A percentile compares a stretch with the other conserved stretches of the same genome.
phyloP scores from a whole-genome alignment of 1,139 yeast genomes.

The Suhomyces anneliseae region DNA sequence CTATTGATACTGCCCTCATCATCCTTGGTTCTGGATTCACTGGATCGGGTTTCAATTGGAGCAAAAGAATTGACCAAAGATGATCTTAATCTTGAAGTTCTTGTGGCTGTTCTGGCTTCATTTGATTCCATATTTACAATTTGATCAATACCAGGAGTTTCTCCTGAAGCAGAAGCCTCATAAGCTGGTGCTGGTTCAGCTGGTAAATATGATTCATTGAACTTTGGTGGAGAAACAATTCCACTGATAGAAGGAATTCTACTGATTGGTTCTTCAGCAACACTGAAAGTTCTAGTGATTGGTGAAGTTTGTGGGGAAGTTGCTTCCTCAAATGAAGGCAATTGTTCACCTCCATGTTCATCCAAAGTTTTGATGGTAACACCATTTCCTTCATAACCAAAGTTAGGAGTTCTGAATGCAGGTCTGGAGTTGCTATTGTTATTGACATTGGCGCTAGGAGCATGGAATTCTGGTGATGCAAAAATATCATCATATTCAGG shows the following conservation, averaged over 20 bases:
- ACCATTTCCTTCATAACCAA: conserved; percentile 29
- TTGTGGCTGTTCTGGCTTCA: neutral
- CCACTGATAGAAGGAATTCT: conserved; percentile 32
- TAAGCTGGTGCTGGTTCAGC: conserved; percentile 41
- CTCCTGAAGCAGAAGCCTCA: conserved; percentile 16
- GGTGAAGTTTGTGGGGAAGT: conserved; percentile 34
- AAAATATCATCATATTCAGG: conserved; percentile 58
- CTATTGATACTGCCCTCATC: conserved; percentile 4
- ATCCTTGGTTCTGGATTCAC: neutral
- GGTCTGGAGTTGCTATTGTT: neutral
- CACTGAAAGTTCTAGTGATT: conserved; percentile 34
- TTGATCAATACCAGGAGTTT: conserved; percentile 14
- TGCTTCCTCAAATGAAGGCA: conserved; percentile 66
- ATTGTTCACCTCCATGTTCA: conserved; percentile 26
- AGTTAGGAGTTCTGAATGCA: conserved; percentile 37
- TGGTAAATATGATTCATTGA: conserved; percentile 15
- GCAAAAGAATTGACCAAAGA: conserved; percentile 31
- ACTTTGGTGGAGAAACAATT: neutral
- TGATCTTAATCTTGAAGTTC: conserved; percentile 20
- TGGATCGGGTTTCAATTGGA: conserved; percentile 6
- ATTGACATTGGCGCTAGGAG: neutral
- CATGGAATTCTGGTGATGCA: neutral
- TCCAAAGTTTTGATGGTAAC: conserved; percentile 34
- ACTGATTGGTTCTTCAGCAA: conserved; percentile 37
- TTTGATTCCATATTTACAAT: conserved; percentile 11